phyloP scores from a whole-genome alignment of 2,329 filamentous ascomycete genomes.

The Teratosphaeria pseudoeucalypti region DNA sequence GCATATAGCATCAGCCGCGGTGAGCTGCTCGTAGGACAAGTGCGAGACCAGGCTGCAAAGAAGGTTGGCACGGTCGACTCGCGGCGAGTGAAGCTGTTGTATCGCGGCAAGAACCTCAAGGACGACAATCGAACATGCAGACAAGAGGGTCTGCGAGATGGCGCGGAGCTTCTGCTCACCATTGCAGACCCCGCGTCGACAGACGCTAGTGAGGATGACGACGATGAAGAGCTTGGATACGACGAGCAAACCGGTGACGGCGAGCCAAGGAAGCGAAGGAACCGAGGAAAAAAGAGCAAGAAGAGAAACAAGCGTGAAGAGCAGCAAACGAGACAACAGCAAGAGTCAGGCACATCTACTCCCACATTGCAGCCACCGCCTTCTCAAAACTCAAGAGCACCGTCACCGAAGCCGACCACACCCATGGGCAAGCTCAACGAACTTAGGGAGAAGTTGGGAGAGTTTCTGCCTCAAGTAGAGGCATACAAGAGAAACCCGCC shows the following conservation, averaged over 20 bases:
- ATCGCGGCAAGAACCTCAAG: conserved; percentile 63
- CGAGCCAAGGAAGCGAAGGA: conserved; percentile 30
- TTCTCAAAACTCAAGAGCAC: conserved; percentile 12
- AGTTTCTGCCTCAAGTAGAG: conserved; percentile 54
- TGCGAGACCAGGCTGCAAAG: conserved; percentile 56
- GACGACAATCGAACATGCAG: conserved; percentile 48
- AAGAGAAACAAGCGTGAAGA: conserved; percentile 31
- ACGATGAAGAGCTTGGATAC: conserved; percentile 27
- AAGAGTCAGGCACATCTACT: conserved; percentile 21
- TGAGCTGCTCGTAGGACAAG: conserved; percentile 55
- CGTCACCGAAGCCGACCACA: conserved; percentile 30
- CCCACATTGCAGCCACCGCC: conserved; percentile 14
- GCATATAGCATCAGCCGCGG: conserved; percentile 66
- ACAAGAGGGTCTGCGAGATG: conserved; percentile 47
- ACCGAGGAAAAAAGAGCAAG: conserved; percentile 35
- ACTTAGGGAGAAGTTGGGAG: conserved; percentile 55
- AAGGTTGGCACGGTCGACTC: conserved; percentile 52
- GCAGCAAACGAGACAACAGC: conserved; percentile 17
- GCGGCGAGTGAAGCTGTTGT: conserved; percentile 55
- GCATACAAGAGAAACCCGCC: conserved; percentile 55
- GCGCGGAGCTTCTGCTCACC: conserved; percentile 52
- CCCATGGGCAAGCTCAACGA: conserved; percentile 55
- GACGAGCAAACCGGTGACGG: conserved; percentile 9
- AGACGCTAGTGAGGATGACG: conserved; percentile 31
- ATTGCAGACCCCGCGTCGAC: conserved; percentile 42